A percentile compares a stretch with the other conserved stretches of the same genome.
phyloP scores from a whole-genome alignment of 108 stramenopile species.

The Cyclotella choctawhatcheeana region DNA sequence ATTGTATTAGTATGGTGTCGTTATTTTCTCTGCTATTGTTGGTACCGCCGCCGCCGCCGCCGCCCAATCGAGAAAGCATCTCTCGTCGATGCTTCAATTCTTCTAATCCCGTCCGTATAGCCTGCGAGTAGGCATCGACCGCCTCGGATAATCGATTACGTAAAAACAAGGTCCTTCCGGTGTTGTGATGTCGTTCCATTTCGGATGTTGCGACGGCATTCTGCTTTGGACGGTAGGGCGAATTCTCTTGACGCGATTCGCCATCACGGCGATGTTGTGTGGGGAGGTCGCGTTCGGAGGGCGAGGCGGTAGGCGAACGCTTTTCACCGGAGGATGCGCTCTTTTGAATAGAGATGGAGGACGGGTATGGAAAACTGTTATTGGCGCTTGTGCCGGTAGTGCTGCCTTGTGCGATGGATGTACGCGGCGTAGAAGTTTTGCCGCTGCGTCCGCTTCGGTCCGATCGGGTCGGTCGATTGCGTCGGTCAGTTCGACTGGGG shows the following conservation, averaged over 20 bases:
- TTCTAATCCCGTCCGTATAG: conserved; percentile 31
- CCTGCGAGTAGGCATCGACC: conserved; percentile 42
- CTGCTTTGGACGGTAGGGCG: conserved; percentile 11
- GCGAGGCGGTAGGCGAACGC: conserved; percentile 34
- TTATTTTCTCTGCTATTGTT: not conserved
- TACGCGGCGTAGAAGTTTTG: too few relatives aligned
- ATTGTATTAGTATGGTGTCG: conserved; percentile 7
- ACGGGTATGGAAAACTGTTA: not conserved
- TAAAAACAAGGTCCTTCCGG: conserved; percentile 16
- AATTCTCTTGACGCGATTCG: conserved; percentile 34
- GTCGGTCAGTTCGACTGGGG: not conserved
- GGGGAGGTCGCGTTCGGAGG: conserved; percentile 6
- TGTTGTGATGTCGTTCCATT: conserved; percentile 9
- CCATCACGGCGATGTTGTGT: not conserved
- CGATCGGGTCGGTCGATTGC: not conserved
- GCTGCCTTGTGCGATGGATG: not conserved
- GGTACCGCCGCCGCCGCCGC: not conserved
- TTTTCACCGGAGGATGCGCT: not conserved
- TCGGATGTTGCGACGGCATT: not conserved
- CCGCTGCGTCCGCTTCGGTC: not conserved
- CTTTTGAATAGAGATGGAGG: not conserved
- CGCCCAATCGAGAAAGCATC: conserved; percentile 17
- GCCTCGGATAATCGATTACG: conserved; percentile 42
- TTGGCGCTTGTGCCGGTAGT: not conserved
- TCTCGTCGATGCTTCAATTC: conserved; percentile 34